Conservation (phyloP, 306 rosid genomes). For the Trifolium fragiferum region DNA sequence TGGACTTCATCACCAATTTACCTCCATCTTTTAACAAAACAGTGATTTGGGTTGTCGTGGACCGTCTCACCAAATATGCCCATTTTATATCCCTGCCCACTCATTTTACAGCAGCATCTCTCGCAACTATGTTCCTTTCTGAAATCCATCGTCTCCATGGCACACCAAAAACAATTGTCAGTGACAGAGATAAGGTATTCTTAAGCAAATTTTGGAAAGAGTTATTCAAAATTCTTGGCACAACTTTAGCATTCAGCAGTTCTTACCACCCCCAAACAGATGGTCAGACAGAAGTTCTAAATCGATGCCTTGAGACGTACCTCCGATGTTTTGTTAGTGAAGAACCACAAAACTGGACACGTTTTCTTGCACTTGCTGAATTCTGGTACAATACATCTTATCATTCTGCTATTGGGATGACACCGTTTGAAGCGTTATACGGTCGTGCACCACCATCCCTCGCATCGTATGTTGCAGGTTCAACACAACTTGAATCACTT, state of each 20-base stretch:
- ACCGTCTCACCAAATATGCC: not conserved
- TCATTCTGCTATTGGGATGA: not conserved
- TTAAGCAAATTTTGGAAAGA: not conserved
- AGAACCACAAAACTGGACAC: not conserved
- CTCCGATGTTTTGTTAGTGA: not conserved
- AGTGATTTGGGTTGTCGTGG: not conserved
- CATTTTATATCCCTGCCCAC: not conserved
- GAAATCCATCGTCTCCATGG: not conserved
- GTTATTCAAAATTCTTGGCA: not conserved
- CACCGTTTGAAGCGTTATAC: not conserved
- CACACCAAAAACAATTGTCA: not conserved
- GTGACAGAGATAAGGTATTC: not conserved
- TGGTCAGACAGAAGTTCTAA: not conserved
- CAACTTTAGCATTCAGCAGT: not conserved
- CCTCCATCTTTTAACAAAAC: not conserved
- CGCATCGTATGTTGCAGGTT: not conserved
- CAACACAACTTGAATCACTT: too few relatives aligned
- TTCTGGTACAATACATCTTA: not conserved
- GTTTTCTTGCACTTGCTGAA: not conserved
- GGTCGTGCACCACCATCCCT: not conserved
- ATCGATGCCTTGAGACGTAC: not conserved
- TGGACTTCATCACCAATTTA: not conserved
- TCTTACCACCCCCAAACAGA: not conserved
- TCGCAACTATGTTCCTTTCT: not conserved
- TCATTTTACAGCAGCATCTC: not conserved